Conservation (phyloP, 2,329 filamentous ascomycete genomes). For the Pseudogymnoascus sp. region DNA sequence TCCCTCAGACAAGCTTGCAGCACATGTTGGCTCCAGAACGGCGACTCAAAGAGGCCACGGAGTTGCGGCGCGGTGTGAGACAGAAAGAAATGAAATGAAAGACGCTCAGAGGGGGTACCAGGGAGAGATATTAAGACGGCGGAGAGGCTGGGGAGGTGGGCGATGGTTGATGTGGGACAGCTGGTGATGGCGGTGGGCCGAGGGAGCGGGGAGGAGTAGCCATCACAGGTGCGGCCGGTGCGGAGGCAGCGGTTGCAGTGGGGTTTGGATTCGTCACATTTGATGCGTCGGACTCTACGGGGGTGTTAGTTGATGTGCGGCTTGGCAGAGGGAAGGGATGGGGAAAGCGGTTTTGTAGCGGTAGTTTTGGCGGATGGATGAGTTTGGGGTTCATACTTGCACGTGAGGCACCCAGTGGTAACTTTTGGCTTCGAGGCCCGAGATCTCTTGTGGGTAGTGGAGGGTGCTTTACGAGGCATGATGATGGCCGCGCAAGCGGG, state of each 20-base stretch:
- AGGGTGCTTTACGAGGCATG: background rate
- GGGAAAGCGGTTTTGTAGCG: background rate
- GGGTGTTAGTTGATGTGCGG: constrained; percentile 15
- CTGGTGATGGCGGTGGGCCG: too few species aligned
- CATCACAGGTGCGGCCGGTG: constrained; percentile 23
- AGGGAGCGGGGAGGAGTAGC: constrained; percentile 15
- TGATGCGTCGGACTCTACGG: constrained; percentile 39
- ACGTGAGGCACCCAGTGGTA: constrained; percentile 59
- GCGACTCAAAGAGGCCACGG: constrained; percentile 57
- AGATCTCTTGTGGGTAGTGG: constrained; percentile 18
- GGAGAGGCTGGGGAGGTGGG: background rate
- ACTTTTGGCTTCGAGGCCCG: constrained; percentile 42
- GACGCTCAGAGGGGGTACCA: constrained; percentile 36
- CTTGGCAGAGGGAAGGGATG: too few species aligned
- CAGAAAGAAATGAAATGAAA: constrained; percentile 56
- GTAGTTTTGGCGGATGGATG: background rate
- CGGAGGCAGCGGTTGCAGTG: constrained; percentile 17
- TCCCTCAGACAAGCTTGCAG: constrained; percentile 56
- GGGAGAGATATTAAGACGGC: constrained; percentile 12
- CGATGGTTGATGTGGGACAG: background rate
- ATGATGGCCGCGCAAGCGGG: background rate
- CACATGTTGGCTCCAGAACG: constrained; percentile 57
- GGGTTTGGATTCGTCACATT: constrained; percentile 21
- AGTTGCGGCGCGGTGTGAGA: constrained; percentile 53
- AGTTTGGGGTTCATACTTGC: constrained; percentile 49